Conservation (phyloP, 2,329 filamentous ascomycete genomes). For the Sporothrix curviconia region DNA sequence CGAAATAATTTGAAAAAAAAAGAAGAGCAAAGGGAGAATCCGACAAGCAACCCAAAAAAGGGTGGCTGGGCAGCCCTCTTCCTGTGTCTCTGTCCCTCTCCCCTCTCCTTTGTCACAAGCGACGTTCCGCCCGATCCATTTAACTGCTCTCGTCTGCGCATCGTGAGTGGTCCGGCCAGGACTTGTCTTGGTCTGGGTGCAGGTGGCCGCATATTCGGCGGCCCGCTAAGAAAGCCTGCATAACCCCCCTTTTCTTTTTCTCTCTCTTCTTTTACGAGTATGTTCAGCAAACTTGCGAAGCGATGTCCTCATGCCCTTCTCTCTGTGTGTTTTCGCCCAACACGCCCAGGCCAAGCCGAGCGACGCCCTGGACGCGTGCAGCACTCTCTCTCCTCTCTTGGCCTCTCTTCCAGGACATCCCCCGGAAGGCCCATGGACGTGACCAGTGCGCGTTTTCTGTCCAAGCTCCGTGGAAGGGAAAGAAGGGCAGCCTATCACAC, state of each 20-base stretch:
- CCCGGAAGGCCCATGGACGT: not conserved
- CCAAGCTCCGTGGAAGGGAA: too few relatives aligned
- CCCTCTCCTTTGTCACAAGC: not conserved
- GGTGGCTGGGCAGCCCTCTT: not conserved
- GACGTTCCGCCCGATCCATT: not conserved
- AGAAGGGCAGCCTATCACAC: conserved; percentile 6
- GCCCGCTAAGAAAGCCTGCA: conserved; percentile 14
- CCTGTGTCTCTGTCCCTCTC: not conserved
- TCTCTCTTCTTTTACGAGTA: not conserved
- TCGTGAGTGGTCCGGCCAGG: conserved; percentile 9
- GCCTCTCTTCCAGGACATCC: not conserved
- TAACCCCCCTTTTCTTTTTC: not conserved
- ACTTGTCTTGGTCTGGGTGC: conserved; percentile 9
- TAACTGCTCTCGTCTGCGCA: not conserved
- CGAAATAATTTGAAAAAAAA: not conserved
- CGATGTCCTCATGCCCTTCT: too few relatives aligned
- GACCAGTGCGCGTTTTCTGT: conserved; percentile 10
- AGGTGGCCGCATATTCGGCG: conserved; percentile 19
- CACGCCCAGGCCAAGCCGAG: too few relatives aligned
- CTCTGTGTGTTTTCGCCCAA: not conserved
- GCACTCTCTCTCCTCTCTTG: too few relatives aligned
- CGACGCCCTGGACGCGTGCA: too few relatives aligned
- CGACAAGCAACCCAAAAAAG: not conserved
- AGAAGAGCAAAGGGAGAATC: not conserved
- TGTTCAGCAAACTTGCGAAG: too few relatives aligned